Conservation (phyloP, 345 rosid species). For the Bruguiera parviflora region DNA sequence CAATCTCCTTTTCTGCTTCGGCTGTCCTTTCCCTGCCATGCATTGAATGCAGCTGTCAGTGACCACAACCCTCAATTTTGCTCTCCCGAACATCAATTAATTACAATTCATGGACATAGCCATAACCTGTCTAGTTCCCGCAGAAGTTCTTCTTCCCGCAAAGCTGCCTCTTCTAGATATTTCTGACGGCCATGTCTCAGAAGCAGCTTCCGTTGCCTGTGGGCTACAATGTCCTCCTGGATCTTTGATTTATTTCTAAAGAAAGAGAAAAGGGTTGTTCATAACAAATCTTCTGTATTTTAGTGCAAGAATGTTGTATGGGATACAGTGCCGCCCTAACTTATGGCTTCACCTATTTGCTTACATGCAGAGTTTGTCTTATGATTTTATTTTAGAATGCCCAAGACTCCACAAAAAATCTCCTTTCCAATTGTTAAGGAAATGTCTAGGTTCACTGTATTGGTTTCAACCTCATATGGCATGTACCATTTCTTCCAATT, state of each 20-base stretch:
- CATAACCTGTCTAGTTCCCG: slow-evolving; percentile 73
- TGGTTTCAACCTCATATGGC: background rate
- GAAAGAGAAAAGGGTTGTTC: background rate
- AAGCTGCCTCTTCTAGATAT: slow-evolving; percentile 64
- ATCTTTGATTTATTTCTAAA: slow-evolving; percentile 64
- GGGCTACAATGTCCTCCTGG: slow-evolving; percentile 53
- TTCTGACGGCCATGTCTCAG: slow-evolving; percentile 59
- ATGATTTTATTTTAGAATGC: too few species aligned
- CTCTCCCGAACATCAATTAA: slow-evolving; percentile 1
- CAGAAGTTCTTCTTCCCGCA: slow-evolving; percentile 60
- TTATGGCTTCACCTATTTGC: too few species aligned
- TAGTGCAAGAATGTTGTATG: background rate
- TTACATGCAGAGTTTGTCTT: too few species aligned
- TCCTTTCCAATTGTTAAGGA: too few species aligned
- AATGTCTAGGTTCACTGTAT: too few species aligned
- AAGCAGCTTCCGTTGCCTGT: slow-evolving; percentile 62
- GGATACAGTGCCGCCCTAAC: too few species aligned
- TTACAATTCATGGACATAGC: slow-evolving; percentile 8
- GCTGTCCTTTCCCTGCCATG: slow-evolving; percentile 55
- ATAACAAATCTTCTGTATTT: background rate
- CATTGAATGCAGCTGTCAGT: slow-evolving; percentile 13
- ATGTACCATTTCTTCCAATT: background rate
- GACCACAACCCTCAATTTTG: slow-evolving; percentile 2
- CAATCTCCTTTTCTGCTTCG: slow-evolving; percentile 76
- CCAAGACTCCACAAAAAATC: too few species aligned